Evolutionary conservation across 83 land plant species (phyloP), one percentile per base, ranked within the genome.

Genomic region (Larix sibirica): DNA sequence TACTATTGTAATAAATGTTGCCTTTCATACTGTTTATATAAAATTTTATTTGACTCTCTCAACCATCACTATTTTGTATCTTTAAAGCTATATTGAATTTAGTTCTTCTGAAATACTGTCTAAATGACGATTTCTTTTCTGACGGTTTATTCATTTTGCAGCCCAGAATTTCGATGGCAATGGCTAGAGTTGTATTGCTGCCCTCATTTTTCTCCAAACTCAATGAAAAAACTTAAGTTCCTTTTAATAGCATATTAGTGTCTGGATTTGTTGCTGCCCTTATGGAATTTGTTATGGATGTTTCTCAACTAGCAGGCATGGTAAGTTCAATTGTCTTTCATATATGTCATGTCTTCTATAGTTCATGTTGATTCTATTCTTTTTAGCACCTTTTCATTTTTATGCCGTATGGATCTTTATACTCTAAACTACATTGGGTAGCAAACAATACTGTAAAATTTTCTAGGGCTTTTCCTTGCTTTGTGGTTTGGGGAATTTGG

Each of bases 151-250:
- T 70, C 5, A 77, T 79, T 18, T 77, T 82, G n/a, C 99, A 98
- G 99, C 99, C 99, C 36, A 89, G 99, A 86, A 94, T 98, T 24
- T 82, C 96, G 86, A 96, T 98, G 99, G 97, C 99, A 65, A 98
- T 98, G 99, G 94, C 99, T 63, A 92, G 99, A 83, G 99, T 96
- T 89, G 99, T 98, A 12, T 84, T 98, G 42, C 83, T 98, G 82
- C 99, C 99, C n/a, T 65, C 90, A 38, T 91, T 96, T 78, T 98
- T 98, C 79, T 89, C 94, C 20, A 89, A 91, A 80, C 85, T 98
- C 17, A 89, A 92, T 85, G 85, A 86, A 58, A 81, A 47, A 17
- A 91, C 99, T 17, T 87, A 89, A 83, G 96, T 98, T 88, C 99
- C 99, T 70, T 86, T 98, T 21, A 92, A 94, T 86, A 87, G 99